These are phyloP conservation scores for Solanum acaule DNA, from an alignment of 257 asterid genomes.

Conservation along the genomic window DNA sequence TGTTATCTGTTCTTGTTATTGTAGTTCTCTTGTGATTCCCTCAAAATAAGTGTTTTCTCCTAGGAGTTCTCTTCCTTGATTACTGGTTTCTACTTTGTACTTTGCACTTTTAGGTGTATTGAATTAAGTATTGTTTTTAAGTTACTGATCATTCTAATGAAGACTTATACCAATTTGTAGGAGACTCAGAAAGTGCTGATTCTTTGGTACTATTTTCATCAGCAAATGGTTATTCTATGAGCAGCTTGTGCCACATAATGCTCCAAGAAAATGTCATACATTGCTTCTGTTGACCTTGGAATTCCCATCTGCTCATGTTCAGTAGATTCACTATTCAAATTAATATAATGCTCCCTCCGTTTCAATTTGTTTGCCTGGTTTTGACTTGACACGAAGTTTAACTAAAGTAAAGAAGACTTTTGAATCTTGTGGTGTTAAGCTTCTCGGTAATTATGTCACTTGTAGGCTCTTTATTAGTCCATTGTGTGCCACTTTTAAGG, in stretches of 20 bases:
- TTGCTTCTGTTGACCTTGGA: background rate
- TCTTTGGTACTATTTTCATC: background rate
- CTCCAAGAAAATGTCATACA: background rate
- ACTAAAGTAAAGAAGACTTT: no score
- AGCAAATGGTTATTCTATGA: background rate
- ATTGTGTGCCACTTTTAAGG: no score
- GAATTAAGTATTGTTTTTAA: background rate
- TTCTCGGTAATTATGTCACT: no score
- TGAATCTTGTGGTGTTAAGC: no score
- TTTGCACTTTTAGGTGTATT: background rate
- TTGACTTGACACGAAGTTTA: no score
- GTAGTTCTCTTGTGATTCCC: background rate
- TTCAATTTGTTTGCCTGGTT: no score
- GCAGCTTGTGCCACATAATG: background rate
- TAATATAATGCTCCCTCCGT: background rate
- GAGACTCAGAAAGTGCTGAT: background rate
- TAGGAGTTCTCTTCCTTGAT: background rate
- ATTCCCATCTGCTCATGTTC: background rate
- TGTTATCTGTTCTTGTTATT: background rate
- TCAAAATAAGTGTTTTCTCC: background rate
- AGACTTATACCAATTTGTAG: background rate
- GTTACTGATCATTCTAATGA: background rate
- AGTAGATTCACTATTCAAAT: background rate
- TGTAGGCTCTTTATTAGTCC: no score
- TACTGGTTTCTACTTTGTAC: background rate